These are phyloP conservation scores for Microsporum canis DNA, from an alignment of 2,329 filamentous ascomycete species.

Conservation along the genomic window DNA sequence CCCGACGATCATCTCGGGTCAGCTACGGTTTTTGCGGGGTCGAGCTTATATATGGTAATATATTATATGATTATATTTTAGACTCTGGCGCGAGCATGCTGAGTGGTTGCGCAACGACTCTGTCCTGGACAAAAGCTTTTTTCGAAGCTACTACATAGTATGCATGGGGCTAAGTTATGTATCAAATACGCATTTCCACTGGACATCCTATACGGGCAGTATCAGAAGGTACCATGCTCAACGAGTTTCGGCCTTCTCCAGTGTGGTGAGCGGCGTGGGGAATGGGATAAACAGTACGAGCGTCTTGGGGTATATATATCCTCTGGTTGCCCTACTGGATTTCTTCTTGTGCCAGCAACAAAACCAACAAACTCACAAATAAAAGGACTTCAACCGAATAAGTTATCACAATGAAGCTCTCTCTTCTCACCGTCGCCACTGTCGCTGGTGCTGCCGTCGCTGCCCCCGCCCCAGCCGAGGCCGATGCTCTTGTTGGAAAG, in stretches of 20 bases:
- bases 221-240: not conserved
- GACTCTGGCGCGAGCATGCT: not conserved
- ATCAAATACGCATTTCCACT: not conserved
- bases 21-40: not conserved
- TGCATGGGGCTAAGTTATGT: not conserved
- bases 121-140: not conserved
- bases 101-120: not conserved
- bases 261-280: not conserved
- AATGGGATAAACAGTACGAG: not conserved
- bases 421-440: not conserved
- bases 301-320: not conserved
- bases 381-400: not conserved
- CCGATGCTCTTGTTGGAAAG: not conserved
- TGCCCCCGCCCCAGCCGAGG: not conserved
- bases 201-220: not conserved
- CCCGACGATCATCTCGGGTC: conserved; percentile 4
- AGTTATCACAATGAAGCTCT: conserved; percentile 3
- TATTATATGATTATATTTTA: not conserved
- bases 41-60: not conserved
- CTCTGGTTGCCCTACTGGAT: not conserved
- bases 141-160: not conserved
- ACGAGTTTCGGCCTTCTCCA: not conserved
- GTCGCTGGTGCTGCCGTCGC: not conserved
- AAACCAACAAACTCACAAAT: not conserved
- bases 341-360: not conserved